Conservation (phyloP, 768 basidiomycete species). For the Mycena capillaripes region DNA sequence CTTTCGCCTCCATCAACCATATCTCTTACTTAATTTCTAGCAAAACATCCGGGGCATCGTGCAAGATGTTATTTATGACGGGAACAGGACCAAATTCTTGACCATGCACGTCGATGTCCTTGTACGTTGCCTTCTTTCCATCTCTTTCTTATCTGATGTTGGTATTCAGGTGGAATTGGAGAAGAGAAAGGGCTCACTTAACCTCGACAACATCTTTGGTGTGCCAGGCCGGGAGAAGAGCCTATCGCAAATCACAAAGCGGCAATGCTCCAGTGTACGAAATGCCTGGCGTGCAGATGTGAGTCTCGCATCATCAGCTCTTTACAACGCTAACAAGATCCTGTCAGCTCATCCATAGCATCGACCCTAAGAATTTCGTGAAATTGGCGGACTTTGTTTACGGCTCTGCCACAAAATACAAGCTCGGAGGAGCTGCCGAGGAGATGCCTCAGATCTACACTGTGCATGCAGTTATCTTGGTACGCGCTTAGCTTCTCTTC, state of each 20-base stretch:
- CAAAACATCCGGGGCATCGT: conserved; percentile 1
- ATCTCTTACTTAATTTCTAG: not conserved
- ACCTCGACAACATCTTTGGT: conserved; percentile 1
- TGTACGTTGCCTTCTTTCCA: not conserved
- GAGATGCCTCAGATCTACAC: not conserved
- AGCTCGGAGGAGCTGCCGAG: not conserved
- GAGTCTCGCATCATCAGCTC: not conserved
- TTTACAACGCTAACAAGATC: not conserved
- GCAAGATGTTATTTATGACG: not conserved
- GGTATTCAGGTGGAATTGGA: not conserved
- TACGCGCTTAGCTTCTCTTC: not conserved
- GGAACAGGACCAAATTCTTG: not conserved
- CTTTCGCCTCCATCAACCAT: not conserved
- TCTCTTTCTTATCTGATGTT: not conserved
- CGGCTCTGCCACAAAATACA: not conserved
- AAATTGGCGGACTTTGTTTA: not conserved
- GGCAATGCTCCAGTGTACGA: conserved; percentile 5
- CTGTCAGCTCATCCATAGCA: not conserved
- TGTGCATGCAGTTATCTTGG: not conserved
- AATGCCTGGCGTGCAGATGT: conserved; percentile 7
- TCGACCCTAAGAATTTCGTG: not conserved
- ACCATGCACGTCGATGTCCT: conserved; percentile 9
- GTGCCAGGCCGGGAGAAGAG: not conserved
- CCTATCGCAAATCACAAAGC: not conserved
- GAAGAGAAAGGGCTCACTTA: not conserved